Evolutionary conservation across 192 early-diverging fungal species (phyloP).

Genomic region (Dissophora globulifera): DNA sequence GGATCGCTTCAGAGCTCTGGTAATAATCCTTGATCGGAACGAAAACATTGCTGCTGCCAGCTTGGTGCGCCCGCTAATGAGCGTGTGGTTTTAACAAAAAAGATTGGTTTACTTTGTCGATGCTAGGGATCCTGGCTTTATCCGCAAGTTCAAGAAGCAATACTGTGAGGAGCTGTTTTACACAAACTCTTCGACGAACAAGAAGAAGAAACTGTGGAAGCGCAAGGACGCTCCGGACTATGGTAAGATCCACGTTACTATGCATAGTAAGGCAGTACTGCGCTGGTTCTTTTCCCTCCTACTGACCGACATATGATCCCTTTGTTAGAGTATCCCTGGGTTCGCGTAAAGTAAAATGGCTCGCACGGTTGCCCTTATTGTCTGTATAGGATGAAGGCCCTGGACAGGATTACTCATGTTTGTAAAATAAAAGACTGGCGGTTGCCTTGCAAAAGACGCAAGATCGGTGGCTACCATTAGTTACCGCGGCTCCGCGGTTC

Average conservation of each 20-base stretch:
- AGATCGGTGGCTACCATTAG: no score
- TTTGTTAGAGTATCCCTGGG: slow-evolving; percentile 2
- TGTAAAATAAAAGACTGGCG: no score
- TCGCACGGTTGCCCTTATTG: no score
- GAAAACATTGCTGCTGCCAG: no score
- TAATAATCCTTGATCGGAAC: no score
- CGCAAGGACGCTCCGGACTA: slow-evolving; percentile 67
- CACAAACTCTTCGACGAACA: slow-evolving; percentile 68
- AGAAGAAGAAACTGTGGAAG: slow-evolving; percentile 88
- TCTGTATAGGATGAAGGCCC: no score
- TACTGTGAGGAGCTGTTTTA: slow-evolving; percentile 75
- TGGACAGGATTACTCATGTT: no score
- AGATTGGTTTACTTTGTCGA: not conserved
- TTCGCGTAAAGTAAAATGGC: not conserved
- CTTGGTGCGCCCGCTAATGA: no score
- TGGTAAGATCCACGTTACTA: slow-evolving; percentile 22
- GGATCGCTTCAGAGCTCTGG: slow-evolving; percentile 91
- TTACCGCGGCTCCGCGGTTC: no score
- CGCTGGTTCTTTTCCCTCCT: no score
- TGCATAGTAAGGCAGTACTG: no score
- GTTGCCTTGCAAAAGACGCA: no score
- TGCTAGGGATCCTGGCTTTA: slow-evolving; percentile 84
- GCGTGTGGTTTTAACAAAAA: not conserved
- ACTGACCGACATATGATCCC: not conserved
- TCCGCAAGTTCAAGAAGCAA: slow-evolving; percentile 85